Conservation (phyloP, 371 early-diverging fungal genomes). For the Circinella minor region DNA sequence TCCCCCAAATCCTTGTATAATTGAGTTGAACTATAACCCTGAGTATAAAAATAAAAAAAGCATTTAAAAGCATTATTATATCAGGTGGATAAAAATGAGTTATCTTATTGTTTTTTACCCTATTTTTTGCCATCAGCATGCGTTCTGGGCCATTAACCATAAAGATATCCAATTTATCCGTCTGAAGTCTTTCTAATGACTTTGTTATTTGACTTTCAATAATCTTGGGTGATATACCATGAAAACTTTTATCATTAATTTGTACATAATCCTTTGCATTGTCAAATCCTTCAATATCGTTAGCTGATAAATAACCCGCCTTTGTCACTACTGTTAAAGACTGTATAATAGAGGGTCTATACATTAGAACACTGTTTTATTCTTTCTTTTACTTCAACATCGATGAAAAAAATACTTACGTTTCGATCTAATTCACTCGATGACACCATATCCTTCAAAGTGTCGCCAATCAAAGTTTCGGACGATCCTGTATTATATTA, state of each 20-base stretch:
- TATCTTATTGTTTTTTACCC: conserved; percentile 30
- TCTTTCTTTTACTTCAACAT: too few species aligned
- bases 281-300: conserved; percentile 25
- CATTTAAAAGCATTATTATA: background rate
- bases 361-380: too few species aligned
- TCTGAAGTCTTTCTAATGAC: conserved; percentile 64
- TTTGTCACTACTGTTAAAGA: conserved; percentile 70
- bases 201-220: conserved; percentile 62
- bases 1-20: conserved; percentile 62
- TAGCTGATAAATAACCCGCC: conserved; percentile 63
- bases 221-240: conserved; percentile 68
- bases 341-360: conserved; percentile 29
- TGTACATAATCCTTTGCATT: conserved; percentile 49
- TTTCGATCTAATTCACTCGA: conserved; percentile 39
- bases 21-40: conserved; percentile 43
- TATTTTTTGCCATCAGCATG: conserved; percentile 62
- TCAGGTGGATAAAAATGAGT: background rate
- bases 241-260: conserved; percentile 60
- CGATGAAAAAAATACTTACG: conserved; percentile 37
- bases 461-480: conserved; percentile 64
- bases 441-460: conserved; percentile 44
- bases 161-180: conserved; percentile 70
- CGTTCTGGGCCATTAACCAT: conserved; percentile 85
- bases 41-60: background rate
- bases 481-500: conserved; percentile 48